Base-by-base conservation (phyloP, 306 rosid species). In the Astragalus glycyphyllos region DNA sequence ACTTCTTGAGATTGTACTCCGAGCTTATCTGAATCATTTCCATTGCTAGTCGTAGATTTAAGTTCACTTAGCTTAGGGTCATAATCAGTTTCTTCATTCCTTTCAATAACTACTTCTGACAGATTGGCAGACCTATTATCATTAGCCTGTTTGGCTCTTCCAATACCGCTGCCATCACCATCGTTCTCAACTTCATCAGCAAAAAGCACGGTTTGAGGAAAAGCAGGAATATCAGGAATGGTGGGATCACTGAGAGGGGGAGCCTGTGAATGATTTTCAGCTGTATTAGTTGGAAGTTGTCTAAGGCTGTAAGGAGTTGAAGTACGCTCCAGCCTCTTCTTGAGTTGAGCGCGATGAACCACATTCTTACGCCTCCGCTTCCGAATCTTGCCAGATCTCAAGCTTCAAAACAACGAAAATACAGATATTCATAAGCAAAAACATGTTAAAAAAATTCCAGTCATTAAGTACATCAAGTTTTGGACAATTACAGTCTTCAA, bases 61-160 rank as follows among this genome's bases (percentile, higher is more conserved):
- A 90, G 95, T 80, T 94, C 95, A 42, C 92, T 94, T 31, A 88
- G 92, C 73, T 84, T 88, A 9, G 97, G 95, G 74, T 91, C 96
- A 51, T 86, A 86, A 38, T 90, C 90, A 32, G 64, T 83, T 78
- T 75, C 86, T 58, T 71, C 68, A 40, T 78, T 83, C 73, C 61
- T 73, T 44, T 47, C 72, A 55, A 62, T 42, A 72, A 55, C 73
- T 32, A 15, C 74, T 48, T 69, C 53, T 9, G 71, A 67, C 56
- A 34, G 70, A 69, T 70, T 77, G 13, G 16, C 65, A 58, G 58
- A 55, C 47, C 53, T 73, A 76, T 59, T 85, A 14, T 50, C 93
- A 69, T 71, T 58, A 60, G 29, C 51, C 46, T 58, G 74, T 64
- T 35, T 72, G 16, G 59, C 37, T 13, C 37, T 58, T 63, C 80